Evolutionary conservation across 495 filamentous ascomycete genomes (phyloP), one percentile per base, ranked within the genome.

Genomic region (Penicillium lagena): DNA sequence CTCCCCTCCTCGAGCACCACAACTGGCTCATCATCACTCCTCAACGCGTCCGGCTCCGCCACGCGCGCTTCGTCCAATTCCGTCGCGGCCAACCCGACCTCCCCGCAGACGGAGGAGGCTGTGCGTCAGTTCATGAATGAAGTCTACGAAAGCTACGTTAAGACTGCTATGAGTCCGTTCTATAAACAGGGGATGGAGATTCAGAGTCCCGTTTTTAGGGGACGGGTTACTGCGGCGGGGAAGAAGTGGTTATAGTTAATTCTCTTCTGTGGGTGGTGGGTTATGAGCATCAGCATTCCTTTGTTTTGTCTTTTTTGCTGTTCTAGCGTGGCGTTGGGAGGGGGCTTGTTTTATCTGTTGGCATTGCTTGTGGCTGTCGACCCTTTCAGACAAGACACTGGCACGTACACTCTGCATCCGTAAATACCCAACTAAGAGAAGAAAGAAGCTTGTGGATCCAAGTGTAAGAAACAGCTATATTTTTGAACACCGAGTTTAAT

Each of bases 131-230:
- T 98, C 69, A 94, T 98, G 70, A 72, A 71, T 6, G 93, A 98
- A 59, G 86, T 95, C 10, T 96, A 95, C 63, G 93, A 97, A 64
- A 82, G 76, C 46, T 98, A 91, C 78, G 76, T 95, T 37, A 98
- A 98, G 76, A 86, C 88, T n/a, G 78, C 90, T 33, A 96, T 98
- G 93, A 95, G 80, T 62, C 93, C 93, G 30, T 98, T 98, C 66
- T 95, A 94, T 66, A 69, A 76, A 42, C 75, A 81, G 37, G 87
- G 91, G 55, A 85, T 85, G 79, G 79, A 83, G 60, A 81, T 98
- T 29, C 77, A 73, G 62, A 96, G 89, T 63, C 81, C 87, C 0
- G 80, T 96, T 2, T 98, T 98, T 60, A 74, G 87, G 56, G 60
- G 70, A 33, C 79, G 85, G 65, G 87, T 98, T 3, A 80, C 77